phyloP scores from a whole-genome alignment of 352 stramenopile species.

The Phytophthora sp. region DNA sequence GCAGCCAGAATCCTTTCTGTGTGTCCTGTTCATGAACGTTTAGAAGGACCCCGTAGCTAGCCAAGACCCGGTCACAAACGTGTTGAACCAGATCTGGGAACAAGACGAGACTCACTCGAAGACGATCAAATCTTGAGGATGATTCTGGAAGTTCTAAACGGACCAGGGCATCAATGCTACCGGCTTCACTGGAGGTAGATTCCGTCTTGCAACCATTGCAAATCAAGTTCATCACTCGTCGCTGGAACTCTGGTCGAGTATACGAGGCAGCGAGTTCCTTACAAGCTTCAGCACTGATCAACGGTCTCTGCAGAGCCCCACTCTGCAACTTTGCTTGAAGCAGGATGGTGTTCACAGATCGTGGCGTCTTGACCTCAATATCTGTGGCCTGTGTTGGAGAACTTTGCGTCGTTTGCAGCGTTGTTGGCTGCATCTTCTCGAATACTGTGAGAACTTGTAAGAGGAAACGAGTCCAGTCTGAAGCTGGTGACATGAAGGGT shows the following conservation, averaged over 20 bases:
- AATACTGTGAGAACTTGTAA: slow-evolving; percentile 24
- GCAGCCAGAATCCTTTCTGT: slow-evolving; percentile 34
- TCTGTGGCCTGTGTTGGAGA: neutral
- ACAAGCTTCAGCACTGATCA: slow-evolving; percentile 8
- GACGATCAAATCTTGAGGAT: slow-evolving; percentile 24
- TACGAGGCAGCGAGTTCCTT: neutral
- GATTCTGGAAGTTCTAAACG: neutral
- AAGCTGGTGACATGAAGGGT: slow-evolving; percentile 23
- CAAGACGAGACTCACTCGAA: slow-evolving; percentile 33
- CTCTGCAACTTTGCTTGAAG: slow-evolving; percentile 26
- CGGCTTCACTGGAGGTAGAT: neutral
- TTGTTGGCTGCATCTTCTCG: slow-evolving; percentile 15
- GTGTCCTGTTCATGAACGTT: slow-evolving; percentile 16
- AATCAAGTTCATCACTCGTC: slow-evolving; percentile 18
- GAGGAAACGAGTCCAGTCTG: slow-evolving; percentile 40
- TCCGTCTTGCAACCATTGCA: slow-evolving; percentile 20
- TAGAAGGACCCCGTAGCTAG: slow-evolving; percentile 25
- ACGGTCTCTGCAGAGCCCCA: neutral
- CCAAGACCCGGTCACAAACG: slow-evolving; percentile 44
- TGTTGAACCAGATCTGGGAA: slow-evolving; percentile 32
- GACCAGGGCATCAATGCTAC: slow-evolving; percentile 5
- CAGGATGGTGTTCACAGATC: slow-evolving; percentile 26
- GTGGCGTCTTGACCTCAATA: neutral
- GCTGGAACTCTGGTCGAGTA: slow-evolving; percentile 23
- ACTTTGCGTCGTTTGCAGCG: neutral